A percentile compares a stretch with the other conserved stretches of the same genome.
These are phyloP conservation scores for Linderniella brevidens DNA, from an alignment of 257 asterid genomes.

Conservation along the genomic window DNA sequence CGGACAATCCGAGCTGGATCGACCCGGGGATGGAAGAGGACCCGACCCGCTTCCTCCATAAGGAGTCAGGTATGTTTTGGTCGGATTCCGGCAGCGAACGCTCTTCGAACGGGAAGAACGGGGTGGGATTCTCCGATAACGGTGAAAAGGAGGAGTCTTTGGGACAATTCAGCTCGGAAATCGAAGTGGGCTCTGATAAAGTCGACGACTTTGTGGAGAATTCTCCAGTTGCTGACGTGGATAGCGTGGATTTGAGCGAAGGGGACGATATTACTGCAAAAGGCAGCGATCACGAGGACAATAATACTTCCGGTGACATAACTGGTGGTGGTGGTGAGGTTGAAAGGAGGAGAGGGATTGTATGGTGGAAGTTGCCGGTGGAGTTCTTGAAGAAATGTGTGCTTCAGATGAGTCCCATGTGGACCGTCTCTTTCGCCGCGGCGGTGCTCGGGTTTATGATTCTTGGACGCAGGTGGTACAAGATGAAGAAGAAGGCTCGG, in stretches of 20 bases:
- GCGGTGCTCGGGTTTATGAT: constrained; percentile 74
- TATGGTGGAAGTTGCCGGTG: constrained; percentile 94
- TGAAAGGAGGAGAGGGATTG: constrained; percentile 34
- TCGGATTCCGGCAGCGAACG: constrained; percentile 58
- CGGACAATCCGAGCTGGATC: constrained; percentile 66
- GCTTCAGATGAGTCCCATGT: constrained; percentile 54
- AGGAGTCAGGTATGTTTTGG: constrained; percentile 40
- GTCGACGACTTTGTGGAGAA: too few relatives aligned
- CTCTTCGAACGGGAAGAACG: constrained; percentile 26
- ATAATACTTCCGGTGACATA: constrained; percentile 12
- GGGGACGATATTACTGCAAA: constrained; percentile 6
- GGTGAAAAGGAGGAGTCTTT: too few relatives aligned
- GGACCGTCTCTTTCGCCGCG: constrained; percentile 82
- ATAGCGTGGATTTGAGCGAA: constrained; percentile 4
- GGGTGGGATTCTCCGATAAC: constrained; percentile 13
- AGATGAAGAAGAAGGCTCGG: constrained; percentile 61
- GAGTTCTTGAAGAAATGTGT: constrained; percentile 53
- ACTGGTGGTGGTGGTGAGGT: constrained; percentile 18
- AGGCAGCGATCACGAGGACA: constrained; percentile 15
- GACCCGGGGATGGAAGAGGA: constrained; percentile 52
- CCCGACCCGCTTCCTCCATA: constrained; percentile 22
- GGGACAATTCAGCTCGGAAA: too few relatives aligned
- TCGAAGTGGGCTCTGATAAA: too few relatives aligned
- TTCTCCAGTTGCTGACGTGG: too few relatives aligned
- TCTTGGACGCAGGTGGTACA: constrained; percentile 63